Evolutionary conservation across 768 basidiomycete species (phyloP).

Genomic region (Lactarius evosmus): DNA sequence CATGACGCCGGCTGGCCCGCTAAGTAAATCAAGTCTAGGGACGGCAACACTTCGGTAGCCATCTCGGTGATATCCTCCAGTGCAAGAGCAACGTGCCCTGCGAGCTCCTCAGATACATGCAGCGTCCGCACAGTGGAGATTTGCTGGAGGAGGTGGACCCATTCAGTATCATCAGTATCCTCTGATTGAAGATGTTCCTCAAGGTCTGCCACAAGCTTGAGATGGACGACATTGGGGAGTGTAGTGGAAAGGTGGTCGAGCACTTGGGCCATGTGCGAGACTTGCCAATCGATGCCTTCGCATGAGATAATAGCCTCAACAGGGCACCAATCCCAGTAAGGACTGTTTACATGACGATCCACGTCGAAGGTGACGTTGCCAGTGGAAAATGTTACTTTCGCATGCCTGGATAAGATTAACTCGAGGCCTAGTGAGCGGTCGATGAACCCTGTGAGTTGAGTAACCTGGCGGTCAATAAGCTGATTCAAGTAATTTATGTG

Average conservation of each 20-base stretch:
- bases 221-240: not conserved
- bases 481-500: not conserved
- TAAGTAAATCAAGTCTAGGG: not conserved
- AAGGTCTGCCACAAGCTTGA: too few species aligned
- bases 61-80: too few species aligned
- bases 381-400: rapidly evolving
- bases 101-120: too few species aligned
- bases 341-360: too few species aligned
- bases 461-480: not conserved
- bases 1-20: not conserved
- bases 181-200: not conserved
- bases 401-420: not conserved
- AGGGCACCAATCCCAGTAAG: too few species aligned
- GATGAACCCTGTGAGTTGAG: not conserved
- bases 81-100: too few species aligned
- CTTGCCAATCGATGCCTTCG: rapidly evolving
- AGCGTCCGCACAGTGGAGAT: too few species aligned
- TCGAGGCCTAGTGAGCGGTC: not conserved
- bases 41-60: too few species aligned
- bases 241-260: not conserved
- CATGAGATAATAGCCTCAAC: too few species aligned
- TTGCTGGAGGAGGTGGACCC: not conserved
- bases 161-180: too few species aligned
- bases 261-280: not conserved
- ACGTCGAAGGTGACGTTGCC: not conserved